Evolutionary conservation across 768 basidiomycete genomes (phyloP), one percentile per base, ranked within the genome.

Genomic region (Pulveroboletus sp.): DNA sequence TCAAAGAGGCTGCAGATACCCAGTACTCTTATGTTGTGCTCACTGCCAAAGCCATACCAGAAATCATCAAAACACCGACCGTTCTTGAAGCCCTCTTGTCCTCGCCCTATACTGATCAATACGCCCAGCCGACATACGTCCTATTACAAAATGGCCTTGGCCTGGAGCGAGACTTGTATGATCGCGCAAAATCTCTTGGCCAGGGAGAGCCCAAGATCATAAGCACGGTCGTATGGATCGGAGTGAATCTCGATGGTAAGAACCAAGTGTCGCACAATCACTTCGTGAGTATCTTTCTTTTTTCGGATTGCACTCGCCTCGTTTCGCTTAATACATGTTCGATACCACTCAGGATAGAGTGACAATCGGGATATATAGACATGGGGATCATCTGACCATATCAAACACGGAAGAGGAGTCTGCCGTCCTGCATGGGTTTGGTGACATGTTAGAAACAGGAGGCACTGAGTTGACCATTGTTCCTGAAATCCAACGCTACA

Each of bases 71-170:
- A 11, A 86, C 83, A 6, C 70, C 86, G 0, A 62, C 68, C 5
- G 63, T 89, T 8, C 73, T 90, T 20, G 70, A 71, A 7, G 78
- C 83, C 6, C 63, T 89, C 31, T 63, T 89, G 38, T 72, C 73
- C 4, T 36, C 67, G 1, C 68, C 75, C 20, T 80, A 82, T 67
- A 57, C 69, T 41, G 71, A 76, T 27, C 59, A 59, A 38, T 69
- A 73, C 52, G 54, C 71, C 5, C 80, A 83, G 56, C 83, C 83
- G 1, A 77, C 74, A 2, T 83, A 82, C 59, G 79, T 83, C 2
- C 62, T 86, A 12, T 55, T 85, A 41, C 82, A 89, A 71, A 90
- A 90, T 61, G 86, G 87, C 6, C 68, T 91, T 4, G 80, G 79
- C 31, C 31, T 54, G 36, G 88, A 89, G 60, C 70, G 65, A 29